Conservation (phyloP, 1,139 yeast genomes). For the Trichomonascaceae sp. region DNA sequence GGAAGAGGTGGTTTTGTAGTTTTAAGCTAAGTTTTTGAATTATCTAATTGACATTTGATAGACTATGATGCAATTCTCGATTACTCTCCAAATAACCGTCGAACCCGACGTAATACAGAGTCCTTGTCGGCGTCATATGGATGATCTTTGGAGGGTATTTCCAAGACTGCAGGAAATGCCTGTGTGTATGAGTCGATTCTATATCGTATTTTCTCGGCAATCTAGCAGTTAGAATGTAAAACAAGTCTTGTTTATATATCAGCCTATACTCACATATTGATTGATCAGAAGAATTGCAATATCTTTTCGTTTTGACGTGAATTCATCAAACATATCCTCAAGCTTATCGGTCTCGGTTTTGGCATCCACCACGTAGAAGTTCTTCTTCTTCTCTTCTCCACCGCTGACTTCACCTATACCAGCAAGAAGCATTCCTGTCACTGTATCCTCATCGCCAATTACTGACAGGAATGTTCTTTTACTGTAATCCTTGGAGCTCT, state of each 20-base stretch:
- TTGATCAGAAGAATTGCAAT: conserved; percentile 88
- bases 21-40: neutral
- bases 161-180: conserved; percentile 95
- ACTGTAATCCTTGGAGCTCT: conserved; percentile 14
- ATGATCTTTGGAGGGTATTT: conserved; percentile 96
- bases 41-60: neutral
- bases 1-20: conserved; percentile 16
- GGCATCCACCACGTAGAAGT: conserved; percentile 74
- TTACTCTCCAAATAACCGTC: conserved; percentile 89
- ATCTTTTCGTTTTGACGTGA: conserved; percentile 69
- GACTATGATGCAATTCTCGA: neutral
- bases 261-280: conserved; percentile 51
- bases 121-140: conserved; percentile 98
- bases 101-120: conserved; percentile 86
- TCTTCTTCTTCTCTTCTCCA: conserved; percentile 37
- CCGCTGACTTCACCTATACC: conserved; percentile 83
- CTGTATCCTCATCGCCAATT: conserved; percentile 95
- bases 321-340: conserved; percentile 67
- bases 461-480: conserved; percentile 61
- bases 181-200: conserved; percentile 77
- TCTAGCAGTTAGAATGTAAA: conserved; percentile 16
- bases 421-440: conserved; percentile 91
- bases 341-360: conserved; percentile 74
- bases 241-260: neutral
- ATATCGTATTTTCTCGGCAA: conserved; percentile 84